Evolutionary conservation across 1,284 basidiomycete species (phyloP).

Genomic region (Heterobasidion irregulare): DNA sequence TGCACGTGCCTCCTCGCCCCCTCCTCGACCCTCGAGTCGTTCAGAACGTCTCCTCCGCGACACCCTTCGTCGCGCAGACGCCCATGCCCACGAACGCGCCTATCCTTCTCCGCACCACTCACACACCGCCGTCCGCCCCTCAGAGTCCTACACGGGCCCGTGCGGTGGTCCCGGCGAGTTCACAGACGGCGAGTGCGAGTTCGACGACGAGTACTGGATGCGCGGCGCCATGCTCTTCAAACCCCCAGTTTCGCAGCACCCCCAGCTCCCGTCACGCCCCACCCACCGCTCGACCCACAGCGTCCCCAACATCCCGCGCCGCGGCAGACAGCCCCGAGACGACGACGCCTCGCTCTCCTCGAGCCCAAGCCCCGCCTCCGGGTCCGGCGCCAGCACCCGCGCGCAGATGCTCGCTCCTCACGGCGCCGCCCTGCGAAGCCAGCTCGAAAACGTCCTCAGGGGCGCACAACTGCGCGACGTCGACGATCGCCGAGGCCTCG

Average conservation of each 20-base stretch:
- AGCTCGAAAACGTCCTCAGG: conserved; percentile 44
- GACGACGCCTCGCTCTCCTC: not conserved
- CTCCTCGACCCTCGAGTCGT: conserved; percentile 26
- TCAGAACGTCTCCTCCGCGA: conserved; percentile 51
- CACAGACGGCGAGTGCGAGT: not conserved
- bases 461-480: conserved; percentile 16
- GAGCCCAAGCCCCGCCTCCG: conserved; percentile 1
- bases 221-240: conserved; percentile 17
- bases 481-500: conserved; percentile 15
- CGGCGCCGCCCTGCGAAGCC: conserved; percentile 43
- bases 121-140: conserved; percentile 12
- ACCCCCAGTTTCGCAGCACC: conserved; percentile 9
- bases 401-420: conserved; percentile 32
- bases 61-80: conserved; percentile 36
- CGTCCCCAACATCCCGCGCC: conserved; percentile 4
- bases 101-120: conserved; percentile 11
- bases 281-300: conserved; percentile 9
- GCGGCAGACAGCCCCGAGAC: not conserved
- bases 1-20: conserved; percentile 13
- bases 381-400: not conserved
- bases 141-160: conserved; percentile 6
- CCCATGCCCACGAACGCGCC: conserved; percentile 30
- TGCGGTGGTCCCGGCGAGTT: not conserved
- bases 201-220: conserved; percentile 12
- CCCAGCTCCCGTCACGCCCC: not conserved